Evolutionary conservation across 768 basidiomycete species (phyloP), one percentile per base, ranked within the genome.

Genomic region (Auriscalpium vulgare): DNA sequence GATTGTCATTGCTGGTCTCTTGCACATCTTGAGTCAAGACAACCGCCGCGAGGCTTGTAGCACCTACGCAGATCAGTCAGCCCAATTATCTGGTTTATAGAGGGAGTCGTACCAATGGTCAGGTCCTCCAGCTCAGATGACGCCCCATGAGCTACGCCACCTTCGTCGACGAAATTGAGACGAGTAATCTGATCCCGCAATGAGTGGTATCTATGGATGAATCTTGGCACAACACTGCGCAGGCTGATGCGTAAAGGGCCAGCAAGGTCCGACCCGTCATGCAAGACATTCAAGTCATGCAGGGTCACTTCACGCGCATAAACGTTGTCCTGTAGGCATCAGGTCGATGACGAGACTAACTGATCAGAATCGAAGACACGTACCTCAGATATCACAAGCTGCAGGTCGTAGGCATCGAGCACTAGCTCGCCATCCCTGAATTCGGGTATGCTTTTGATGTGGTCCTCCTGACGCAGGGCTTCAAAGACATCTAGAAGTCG

Each of bases 321-420:
- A 0, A 60, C 55, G 34, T 63, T 63, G 37, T 63, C 63, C 63
- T 63, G 38, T 17, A 29, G 38, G 17, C 10, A 23, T 34, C 8
- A 51, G n/a, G 34, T 10, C 10, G 34, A 34, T 60, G 14, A 38
- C 11, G 8, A 37, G 38, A 10, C 45, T 14, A 6, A 2, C 13
- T 43, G 43, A 47, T 23, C 45, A 8, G 34, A 37, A 13, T 0
- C 21, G 34, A 21, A 37, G 35, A 37, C 17, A 56, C 71, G 36
- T 51, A 87, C 88, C 80, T 91, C 88, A 40, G 81, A 80, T 44
- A 88, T 71, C 11, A 69, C 68, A 21, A 91, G 67, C 55, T 83
- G 77, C 53, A 91, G 65, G 64, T 88, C 86, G 60, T 80, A 80
- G n/a, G 86, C 85, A 51, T 88, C 82, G 2, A 91, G 66, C 37